Base-by-base conservation (phyloP, 2,329 filamentous ascomycete species). In the Dactylella cylindrospora region DNA sequence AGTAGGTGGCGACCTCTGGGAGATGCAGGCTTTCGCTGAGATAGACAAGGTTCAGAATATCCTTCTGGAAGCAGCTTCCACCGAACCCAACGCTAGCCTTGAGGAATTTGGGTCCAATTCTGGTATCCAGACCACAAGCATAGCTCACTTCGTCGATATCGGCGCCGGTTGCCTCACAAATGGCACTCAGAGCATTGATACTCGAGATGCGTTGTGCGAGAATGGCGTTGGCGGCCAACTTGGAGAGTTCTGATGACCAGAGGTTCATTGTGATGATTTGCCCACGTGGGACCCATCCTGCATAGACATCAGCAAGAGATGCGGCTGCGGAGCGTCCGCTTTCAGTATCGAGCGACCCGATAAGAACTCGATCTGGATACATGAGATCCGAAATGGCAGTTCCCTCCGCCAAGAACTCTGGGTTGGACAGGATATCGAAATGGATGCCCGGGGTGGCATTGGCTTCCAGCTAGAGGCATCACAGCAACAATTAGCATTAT, bases 21-120 rank as follows among this genome's bases (percentile, higher is more conserved):
- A 90, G 76, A 45, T 84, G 80, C 50, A 89, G 76, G 2, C 79
- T 81, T 68, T 88, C 83, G 12, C 86, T 83, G 23, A 90, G 77
- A 73, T 90, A 89, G 13, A 84, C 80, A 29, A 91, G 75, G 71
- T 80, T 86, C 41, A 87, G 76, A 33, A 90, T 81, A 70, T 91
- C 87, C 73, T 91, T 91, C 72, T 85, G 83, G 77, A 91, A 90
- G 73, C 87, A 91, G 62, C 82, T 86, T 15, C 87, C 87, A 50
- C 87, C 86, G 68, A 90, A 91, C 12, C 87, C 87, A 26, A 89
- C 80, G 31, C 83, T 84, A 5, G 86, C 83, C 72, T 86, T 84
- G 32, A 91, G 76, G 73, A 89, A 87, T 70, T 84, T 82, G 64
- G 79, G 76, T 5, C 87, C 87, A 55, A 91, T 87, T 43, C 87